Evolutionary conservation across 2,329 filamentous ascomycete species (phyloP).

Genomic region (Escovopsis sp.): DNA sequence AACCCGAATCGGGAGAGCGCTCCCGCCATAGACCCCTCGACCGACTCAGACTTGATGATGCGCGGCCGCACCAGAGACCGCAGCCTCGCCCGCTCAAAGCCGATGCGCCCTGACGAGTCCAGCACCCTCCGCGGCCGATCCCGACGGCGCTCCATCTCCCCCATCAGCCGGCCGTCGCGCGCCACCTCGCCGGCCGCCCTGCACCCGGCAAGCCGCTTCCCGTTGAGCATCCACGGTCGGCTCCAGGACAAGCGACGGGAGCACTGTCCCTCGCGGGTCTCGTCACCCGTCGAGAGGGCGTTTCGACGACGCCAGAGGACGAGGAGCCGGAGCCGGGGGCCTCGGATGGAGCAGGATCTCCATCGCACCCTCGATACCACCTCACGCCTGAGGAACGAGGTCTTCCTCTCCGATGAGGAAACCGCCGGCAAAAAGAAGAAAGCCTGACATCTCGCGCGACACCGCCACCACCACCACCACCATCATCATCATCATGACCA

Average conservation of each 20-base stretch:
- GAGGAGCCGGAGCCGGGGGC: constrained; percentile 23
- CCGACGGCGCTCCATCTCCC: constrained; percentile 24
- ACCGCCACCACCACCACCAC: too few species aligned
- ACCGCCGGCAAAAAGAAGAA: not conserved
- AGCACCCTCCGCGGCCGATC: constrained; percentile 29
- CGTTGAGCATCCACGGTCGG: constrained; percentile 24
- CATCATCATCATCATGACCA: too few species aligned
- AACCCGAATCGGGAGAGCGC: constrained; percentile 12
- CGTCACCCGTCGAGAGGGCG: constrained; percentile 19
- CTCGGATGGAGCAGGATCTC: constrained; percentile 17
- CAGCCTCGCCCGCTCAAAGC: constrained; percentile 20
- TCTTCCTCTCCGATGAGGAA: constrained; percentile 13
- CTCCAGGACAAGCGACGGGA: constrained; percentile 27
- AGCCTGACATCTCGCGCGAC: not conserved
- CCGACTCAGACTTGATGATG: constrained; percentile 14
- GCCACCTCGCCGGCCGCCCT: constrained; percentile 20
- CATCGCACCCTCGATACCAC: constrained; percentile 14
- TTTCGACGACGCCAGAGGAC: constrained; percentile 23
- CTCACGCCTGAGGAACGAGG: constrained; percentile 21
- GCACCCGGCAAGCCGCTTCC: constrained; percentile 26
- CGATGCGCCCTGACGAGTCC: constrained; percentile 23
- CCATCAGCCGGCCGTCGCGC: constrained; percentile 17
- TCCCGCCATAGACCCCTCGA: constrained; percentile 9
- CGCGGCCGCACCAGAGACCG: constrained; percentile 27
- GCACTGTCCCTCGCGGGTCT: constrained; percentile 27